These are phyloP conservation scores for Clathrus columnatus DNA, from an alignment of 768 basidiomycete genomes.

Conservation along the genomic window DNA sequence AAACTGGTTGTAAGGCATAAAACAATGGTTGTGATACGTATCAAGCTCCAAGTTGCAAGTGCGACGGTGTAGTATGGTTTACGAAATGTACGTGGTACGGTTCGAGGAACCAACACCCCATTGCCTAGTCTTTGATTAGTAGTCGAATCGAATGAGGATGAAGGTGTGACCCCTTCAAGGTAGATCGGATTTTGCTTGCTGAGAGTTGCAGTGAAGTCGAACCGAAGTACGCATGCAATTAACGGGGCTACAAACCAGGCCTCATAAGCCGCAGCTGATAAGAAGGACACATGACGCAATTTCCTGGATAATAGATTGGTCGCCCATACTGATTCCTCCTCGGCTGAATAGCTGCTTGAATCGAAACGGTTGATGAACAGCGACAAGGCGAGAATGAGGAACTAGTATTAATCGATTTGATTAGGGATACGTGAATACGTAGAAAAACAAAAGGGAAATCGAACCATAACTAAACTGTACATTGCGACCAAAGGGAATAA, in stretches of 20 bases:
- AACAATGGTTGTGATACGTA: background rate
- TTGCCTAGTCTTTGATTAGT: background rate
- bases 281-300: background rate
- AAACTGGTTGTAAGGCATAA: background rate
- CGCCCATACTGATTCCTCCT: background rate
- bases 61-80: background rate
- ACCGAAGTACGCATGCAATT: background rate
- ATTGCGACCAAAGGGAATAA: no score
- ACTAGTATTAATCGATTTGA: no score
- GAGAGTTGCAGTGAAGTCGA: background rate
- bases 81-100: background rate
- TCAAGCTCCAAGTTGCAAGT: background rate
- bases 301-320: background rate
- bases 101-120: background rate
- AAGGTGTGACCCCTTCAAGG: background rate
- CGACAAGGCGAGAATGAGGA: no score
- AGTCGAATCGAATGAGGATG: no score
- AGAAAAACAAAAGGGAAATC: no score
- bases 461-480: background rate
- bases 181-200: background rate
- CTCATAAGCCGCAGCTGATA: background rate
- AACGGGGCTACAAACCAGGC: background rate
- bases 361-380: background rate
- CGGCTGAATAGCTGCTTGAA: background rate
- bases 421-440: no score